A percentile compares a stretch with the other conserved stretches of the same genome.
Evolutionary conservation across 2,329 filamentous ascomycete species (phyloP).

Genomic region (Talaromyces albobiverticillius): DNA sequence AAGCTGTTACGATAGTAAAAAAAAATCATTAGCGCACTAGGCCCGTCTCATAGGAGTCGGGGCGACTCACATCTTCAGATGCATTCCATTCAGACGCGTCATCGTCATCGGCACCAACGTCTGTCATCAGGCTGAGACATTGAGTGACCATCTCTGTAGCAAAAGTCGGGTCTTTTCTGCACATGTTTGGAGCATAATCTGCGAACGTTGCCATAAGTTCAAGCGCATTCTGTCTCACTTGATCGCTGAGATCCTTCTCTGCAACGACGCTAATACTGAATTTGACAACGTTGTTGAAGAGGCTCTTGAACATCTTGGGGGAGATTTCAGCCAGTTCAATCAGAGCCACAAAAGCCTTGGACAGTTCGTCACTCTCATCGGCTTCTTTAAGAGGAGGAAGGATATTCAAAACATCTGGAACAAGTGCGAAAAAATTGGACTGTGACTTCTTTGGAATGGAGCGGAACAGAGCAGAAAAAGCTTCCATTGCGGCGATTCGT

Average conservation of each 20-base stretch:
- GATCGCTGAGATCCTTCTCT: slow-evolving; percentile 89
- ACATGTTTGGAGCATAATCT: slow-evolving; percentile 90
- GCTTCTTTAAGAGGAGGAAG: slow-evolving; percentile 90
- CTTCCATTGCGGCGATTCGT: slow-evolving; percentile 90
- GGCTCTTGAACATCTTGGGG: slow-evolving; percentile 92
- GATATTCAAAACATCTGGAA: slow-evolving; percentile 91
- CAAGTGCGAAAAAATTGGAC: slow-evolving; percentile 78
- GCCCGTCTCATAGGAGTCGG: not conserved
- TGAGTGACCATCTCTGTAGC: slow-evolving; percentile 97
- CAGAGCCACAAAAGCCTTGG: slow-evolving; percentile 81
- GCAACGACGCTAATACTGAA: slow-evolving; percentile 93
- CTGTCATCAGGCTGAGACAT: slow-evolving; percentile 96
- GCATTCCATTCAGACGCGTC: slow-evolving; percentile 91
- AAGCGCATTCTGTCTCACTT: slow-evolving; percentile 88
- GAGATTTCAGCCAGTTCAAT: slow-evolving; percentile 94
- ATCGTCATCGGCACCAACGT: slow-evolving; percentile 90
- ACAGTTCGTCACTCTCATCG: slow-evolving; percentile 85
- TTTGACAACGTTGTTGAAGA: slow-evolving; percentile 90
- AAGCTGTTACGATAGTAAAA: slow-evolving; percentile 59
- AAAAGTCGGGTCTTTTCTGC: slow-evolving; percentile 88
- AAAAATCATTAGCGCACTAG: not conserved
- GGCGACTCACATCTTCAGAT: slow-evolving; percentile 73
- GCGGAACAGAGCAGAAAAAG: slow-evolving; percentile 93
- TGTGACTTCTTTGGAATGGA: slow-evolving; percentile 85
- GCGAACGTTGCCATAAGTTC: slow-evolving; percentile 98